Evolutionary conservation across 306 rosid genomes (phyloP).

Genomic region (Acacia confusa): DNA sequence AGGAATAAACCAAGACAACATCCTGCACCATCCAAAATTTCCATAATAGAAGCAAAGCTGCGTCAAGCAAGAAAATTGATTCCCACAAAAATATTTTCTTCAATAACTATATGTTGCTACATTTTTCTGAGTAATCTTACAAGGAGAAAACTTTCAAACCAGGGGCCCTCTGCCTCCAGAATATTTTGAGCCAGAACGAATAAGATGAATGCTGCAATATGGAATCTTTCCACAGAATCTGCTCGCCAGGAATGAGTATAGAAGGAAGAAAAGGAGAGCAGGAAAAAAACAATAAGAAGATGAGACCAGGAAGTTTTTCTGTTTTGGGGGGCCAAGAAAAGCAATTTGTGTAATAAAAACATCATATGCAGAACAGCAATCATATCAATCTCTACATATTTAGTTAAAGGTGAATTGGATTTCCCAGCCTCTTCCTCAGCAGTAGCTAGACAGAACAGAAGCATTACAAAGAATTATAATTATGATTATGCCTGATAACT

Average conservation of each 20-base stretch:
- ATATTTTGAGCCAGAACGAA: slow-evolving; percentile 97
- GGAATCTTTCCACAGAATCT: slow-evolving; percentile 99
- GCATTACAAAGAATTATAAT: neutral
- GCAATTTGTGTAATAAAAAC: neutral
- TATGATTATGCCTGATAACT: neutral
- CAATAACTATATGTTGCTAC: neutral
- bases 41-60: slow-evolving; percentile 28
- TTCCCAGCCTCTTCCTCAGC: slow-evolving; percentile 17
- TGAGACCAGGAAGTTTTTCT: slow-evolving; percentile 15
- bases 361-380: slow-evolving; percentile 15
- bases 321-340: neutral
- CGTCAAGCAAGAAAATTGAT: slow-evolving; percentile 25
- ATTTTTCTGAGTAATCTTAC: slow-evolving; percentile 53
- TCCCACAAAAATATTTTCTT: slow-evolving; percentile 3
- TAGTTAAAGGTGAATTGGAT: neutral
- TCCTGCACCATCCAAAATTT: slow-evolving; percentile 60
- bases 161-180: slow-evolving; percentile 98
- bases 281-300: neutral
- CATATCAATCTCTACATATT: neutral
- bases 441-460: slow-evolving; percentile 7
- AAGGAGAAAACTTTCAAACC: slow-evolving; percentile 79
- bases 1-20: slow-evolving; percentile 69
- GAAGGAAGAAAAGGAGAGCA: neutral
- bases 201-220: slow-evolving; percentile 83
- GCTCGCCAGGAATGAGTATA: slow-evolving; percentile 37